Evolutionary conservation across 257 asterid species (phyloP).

Genomic region (Nicotiana knightiana): DNA sequence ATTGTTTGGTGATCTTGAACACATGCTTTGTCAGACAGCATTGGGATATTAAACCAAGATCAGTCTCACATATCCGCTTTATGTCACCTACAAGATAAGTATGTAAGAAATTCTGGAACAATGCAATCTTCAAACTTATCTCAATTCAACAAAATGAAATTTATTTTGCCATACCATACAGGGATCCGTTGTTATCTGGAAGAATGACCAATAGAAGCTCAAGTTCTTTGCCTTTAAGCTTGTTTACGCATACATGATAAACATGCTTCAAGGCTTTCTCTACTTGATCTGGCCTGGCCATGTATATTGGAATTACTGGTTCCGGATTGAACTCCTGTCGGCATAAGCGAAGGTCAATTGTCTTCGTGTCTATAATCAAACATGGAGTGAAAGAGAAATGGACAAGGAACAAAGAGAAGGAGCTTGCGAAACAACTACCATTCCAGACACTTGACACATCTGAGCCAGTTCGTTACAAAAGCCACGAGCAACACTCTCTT

Average conservation of each 20-base stretch:
- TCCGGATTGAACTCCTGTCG: slow-evolving; percentile 80
- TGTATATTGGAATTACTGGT: slow-evolving; percentile 80
- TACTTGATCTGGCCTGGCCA: slow-evolving; percentile 89
- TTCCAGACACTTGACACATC: slow-evolving; percentile 99
- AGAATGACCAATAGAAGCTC: slow-evolving; percentile 87
- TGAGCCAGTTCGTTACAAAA: slow-evolving; percentile 90
- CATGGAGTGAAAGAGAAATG: background rate
- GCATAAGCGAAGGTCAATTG: background rate
- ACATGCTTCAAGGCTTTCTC: slow-evolving; percentile 94
- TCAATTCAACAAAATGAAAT: background rate
- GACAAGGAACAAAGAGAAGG: background rate
- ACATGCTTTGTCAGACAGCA: slow-evolving; percentile 96
- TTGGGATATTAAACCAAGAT: slow-evolving; percentile 90
- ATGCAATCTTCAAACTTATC: background rate
- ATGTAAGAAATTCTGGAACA: background rate
- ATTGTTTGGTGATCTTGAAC: slow-evolving; percentile 94
- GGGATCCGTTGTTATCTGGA: slow-evolving; percentile 90
- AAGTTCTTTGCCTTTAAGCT: slow-evolving; percentile 84
- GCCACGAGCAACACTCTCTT: slow-evolving; percentile 95
- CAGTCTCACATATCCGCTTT: slow-evolving; percentile 96
- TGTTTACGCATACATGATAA: slow-evolving; percentile 64
- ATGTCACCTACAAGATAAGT: slow-evolving; percentile 54
- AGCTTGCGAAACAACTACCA: slow-evolving; percentile 38
- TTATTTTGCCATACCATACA: slow-evolving; percentile 54
- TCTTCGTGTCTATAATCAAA: background rate